A percentile compares a stretch with the other conserved stretches of the same genome.
phyloP scores from a whole-genome alignment of 176 grass and related monocot genomes.

The Ensete glaucum region DNA sequence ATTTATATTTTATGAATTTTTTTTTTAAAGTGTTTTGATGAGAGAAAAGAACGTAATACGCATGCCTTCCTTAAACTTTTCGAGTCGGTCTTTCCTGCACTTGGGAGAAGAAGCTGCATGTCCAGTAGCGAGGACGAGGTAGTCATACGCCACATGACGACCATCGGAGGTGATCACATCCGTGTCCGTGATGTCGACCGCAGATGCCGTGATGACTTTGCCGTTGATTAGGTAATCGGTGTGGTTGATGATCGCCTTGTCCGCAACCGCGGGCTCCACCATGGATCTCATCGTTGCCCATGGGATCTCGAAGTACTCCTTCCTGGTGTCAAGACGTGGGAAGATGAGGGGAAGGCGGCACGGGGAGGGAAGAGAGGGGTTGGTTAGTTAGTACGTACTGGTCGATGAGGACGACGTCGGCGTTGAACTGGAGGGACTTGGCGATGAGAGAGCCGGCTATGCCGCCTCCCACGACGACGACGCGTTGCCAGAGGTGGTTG shows the following conservation, averaged over 20 bases:
- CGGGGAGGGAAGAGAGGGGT: too few relatives aligned
- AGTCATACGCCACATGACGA: conserved; percentile 43
- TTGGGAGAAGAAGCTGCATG: conserved; percentile 17
- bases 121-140: conserved; percentile 60
- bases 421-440: conserved; percentile 48
- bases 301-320: conserved; percentile 74
- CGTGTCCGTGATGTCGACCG: conserved; percentile 40
- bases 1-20: too few relatives aligned
- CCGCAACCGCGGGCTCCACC: conserved; percentile 35
- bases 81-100: conserved; percentile 24
- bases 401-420: conserved; percentile 65
- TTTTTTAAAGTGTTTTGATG: too few relatives aligned
- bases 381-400: conserved; percentile 27
- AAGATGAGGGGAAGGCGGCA: background rate
- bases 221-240: conserved; percentile 45
- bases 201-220: conserved; percentile 30
- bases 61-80: conserved; percentile 37
- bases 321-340: conserved; percentile 15
- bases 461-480: conserved; percentile 62
- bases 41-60: too few relatives aligned
- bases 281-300: conserved; percentile 75
- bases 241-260: conserved; percentile 51
- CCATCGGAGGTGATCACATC: conserved; percentile 40
- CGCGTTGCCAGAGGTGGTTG: conserved; percentile 12
- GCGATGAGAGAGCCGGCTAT: conserved; percentile 64